Conservation (phyloP, 2,329 filamentous ascomycete species). For the Colletotrichum somersetense region DNA sequence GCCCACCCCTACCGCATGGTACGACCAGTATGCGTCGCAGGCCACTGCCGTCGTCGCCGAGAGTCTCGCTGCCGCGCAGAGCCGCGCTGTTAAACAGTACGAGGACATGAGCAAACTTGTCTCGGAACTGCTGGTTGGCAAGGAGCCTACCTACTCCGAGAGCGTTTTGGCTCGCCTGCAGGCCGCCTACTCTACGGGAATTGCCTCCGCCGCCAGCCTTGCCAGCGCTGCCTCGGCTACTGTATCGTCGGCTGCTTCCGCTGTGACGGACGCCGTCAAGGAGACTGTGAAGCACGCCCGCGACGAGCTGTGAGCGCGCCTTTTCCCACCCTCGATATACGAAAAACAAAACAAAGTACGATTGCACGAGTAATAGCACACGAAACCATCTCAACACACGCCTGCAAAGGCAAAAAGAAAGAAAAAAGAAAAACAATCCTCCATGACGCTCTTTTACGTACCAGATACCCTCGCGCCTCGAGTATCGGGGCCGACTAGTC, state of each 20-base stretch:
- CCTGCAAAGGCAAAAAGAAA: not conserved
- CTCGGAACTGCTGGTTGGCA: constrained; percentile 81
- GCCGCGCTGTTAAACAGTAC: constrained; percentile 73
- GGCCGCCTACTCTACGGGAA: constrained; percentile 77
- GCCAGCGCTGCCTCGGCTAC: constrained; percentile 51
- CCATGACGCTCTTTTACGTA: constrained; percentile 37
- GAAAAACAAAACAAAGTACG: constrained; percentile 26
- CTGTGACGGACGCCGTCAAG: constrained; percentile 58
- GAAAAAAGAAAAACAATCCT: not conserved
- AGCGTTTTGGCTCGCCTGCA: constrained; percentile 80
- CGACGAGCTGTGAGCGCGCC: constrained; percentile 56
- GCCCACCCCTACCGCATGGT: constrained; percentile 70
- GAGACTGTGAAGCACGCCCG: constrained; percentile 51
- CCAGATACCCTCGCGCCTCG: constrained; percentile 41
- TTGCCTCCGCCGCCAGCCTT: constrained; percentile 64
- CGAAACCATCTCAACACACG: constrained; percentile 23
- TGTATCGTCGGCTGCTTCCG: constrained; percentile 37
- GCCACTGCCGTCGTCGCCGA: constrained; percentile 62
- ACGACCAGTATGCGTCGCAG: constrained; percentile 70
- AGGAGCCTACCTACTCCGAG: constrained; percentile 85
- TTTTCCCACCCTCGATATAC: not conserved
- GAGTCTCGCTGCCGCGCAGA: constrained; percentile 68
- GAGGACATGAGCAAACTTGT: constrained; percentile 78
- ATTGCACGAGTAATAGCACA: constrained; percentile 41
- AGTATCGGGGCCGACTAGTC: constrained; percentile 31